A percentile compares a stretch with the other conserved stretches of the same genome.
These are phyloP conservation scores for Magnusiomyces sp. DNA, from an alignment of 1,139 yeast species.

Conservation along the genomic window DNA sequence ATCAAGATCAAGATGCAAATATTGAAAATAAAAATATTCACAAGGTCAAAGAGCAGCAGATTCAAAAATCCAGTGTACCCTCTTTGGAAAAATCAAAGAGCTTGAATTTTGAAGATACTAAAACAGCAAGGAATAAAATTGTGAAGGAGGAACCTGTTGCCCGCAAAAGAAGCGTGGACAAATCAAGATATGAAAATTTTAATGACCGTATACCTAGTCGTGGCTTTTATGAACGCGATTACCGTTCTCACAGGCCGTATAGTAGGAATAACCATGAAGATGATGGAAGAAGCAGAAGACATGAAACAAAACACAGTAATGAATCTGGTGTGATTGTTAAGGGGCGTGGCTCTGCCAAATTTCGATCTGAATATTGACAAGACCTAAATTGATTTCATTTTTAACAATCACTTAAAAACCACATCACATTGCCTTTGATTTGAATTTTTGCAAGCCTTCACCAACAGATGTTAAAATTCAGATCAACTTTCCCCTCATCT, in stretches of 20 bases:
- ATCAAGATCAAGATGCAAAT: constrained; percentile 5
- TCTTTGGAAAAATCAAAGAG: not conserved
- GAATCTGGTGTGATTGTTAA: constrained; percentile 2
- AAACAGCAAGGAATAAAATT: not conserved
- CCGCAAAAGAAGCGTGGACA: not conserved
- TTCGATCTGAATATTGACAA: not conserved
- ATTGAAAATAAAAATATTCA: not conserved
- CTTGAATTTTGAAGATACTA: not conserved
- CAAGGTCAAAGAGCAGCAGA: not conserved
- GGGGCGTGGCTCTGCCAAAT: constrained; percentile 6
- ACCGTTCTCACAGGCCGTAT: not conserved
- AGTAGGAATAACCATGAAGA: not conserved
- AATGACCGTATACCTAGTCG: not conserved
- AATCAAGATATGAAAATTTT: not conserved
- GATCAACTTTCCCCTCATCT: no score
- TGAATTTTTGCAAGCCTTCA: no score
- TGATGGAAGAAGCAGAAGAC: not conserved
- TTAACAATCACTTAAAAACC: no score
- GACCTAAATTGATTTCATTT: no score
- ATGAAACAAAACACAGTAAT: not conserved
- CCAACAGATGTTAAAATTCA: no score
- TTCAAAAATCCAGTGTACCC: not conserved
- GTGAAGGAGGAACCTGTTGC: not conserved
- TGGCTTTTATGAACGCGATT: not conserved
- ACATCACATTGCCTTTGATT: no score